Evolutionary conservation across 495 filamentous ascomycete species (phyloP), one percentile per base, ranked within the genome.

Genomic region (Xeromyces bisporus): DNA sequence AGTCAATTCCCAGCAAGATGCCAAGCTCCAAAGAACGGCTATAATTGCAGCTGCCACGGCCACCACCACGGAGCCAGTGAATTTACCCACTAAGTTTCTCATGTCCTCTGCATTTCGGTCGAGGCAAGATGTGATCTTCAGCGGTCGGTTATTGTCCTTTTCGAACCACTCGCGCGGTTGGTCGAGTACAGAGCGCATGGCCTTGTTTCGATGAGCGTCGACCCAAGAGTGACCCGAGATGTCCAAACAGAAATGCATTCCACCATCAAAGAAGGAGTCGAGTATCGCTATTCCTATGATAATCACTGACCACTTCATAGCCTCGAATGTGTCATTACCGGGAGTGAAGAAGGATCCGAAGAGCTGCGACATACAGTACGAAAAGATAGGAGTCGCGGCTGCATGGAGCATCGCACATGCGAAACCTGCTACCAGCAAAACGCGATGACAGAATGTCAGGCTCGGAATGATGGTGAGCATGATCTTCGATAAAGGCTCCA

Each of bases 161-260:
- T 84, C 80, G 41, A 93, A 93, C 78, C 83, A 97, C n/a, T 64
- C 48, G 38, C 67, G 71, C 8, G 85, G 82, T 48, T 96, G 89
- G 23, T 68, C 62, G 6, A 97, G 57, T 10, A 93, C 67, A 2
- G 71, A 70, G 33, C 60, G 58, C 29, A 93, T 60, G 3, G 81
- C 73, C 50, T 70, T 63, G 10, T 66, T 60, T 1, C 85, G 75
- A 2, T 91, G 61, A 1, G 53, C 43, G 43, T 89, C 75, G 26
- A 85, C 66, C 89, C 89, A 96, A 14, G 62, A 53, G 42, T 93
- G 82, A 2, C 74, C 80, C 16, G 62, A 73, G 11, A 56, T 52
- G 34, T 91, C 81, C 12, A 93, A 58, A 9, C 76, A 46, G 43
- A 76, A 82, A 32, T 78, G 71, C 51, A 71, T 73, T 7, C 67